Base-by-base conservation (phyloP, 2,329 filamentous ascomycete species). In the Fusarium redolens region DNA sequence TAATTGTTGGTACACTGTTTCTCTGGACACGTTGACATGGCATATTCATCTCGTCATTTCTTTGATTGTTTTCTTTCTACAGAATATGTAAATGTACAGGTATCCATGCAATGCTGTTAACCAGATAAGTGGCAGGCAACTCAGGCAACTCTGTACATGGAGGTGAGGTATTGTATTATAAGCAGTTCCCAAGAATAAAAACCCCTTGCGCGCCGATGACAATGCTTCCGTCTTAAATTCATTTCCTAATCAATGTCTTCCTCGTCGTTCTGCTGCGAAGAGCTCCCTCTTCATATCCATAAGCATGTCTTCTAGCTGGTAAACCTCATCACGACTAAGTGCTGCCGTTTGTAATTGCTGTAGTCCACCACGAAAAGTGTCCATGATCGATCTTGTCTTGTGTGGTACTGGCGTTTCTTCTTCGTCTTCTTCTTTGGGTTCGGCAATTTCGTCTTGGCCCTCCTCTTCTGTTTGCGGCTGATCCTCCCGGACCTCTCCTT, bases 261-360 rank as follows among this genome's bases (percentile, higher is more conserved):
- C 87, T 69, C 92, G 86, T 76, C 85, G 85, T 76, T 91, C 91
- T 20, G 93, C 93, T 62, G 91, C 89, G 79, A 92, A 93, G 57
- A 95, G 86, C 79, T 92, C 90, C 71, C 89, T 87, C 80, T 93
- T 92, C 72, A 96, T 89, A 79, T 96, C 92, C 84, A 95, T 93
- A 78, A 96, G 86, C 75, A 94, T 83, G 78, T 95, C 92, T 78
- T 96, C 93, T 73, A 96, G 86, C 78, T 92, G 87, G 66, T 91
- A 87, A 59, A 94, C 89, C 68, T 93, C 90, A 15, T 88, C 85
- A 15, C 89, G 86, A 20, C 90, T 90, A 45, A 97, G 82, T 20
- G 88, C 85, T 28, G 90, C 85, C 33, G 82, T 83, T 60, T 86
- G 88, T 65, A 95, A 84, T 71, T 90, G 86, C 25, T 86, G 84